Conservation (phyloP, 2,329 filamentous ascomycete species). For the Xenoacremonium recifei region DNA sequence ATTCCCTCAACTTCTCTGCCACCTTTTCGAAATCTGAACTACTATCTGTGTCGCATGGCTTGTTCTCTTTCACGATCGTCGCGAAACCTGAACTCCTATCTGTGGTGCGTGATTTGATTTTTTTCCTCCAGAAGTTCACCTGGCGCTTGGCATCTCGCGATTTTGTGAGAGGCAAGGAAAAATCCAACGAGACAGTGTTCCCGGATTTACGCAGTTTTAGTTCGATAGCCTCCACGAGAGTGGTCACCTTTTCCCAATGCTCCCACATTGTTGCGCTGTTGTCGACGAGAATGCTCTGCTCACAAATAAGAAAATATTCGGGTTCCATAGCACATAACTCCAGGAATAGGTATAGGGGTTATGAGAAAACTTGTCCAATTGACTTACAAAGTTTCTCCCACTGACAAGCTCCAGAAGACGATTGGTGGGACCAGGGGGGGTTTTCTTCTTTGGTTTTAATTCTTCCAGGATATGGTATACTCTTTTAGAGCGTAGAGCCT, state of each 20-base stretch:
- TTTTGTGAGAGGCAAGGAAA: neutral
- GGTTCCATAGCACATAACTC: neutral
- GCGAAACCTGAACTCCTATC: too few species aligned
- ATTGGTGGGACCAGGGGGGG: too few species aligned
- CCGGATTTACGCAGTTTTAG: neutral
- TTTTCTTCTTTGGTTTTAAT: too few species aligned
- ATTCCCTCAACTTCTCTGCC: neutral
- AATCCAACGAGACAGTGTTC: neutral
- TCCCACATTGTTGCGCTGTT: neutral
- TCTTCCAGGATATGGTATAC: too few species aligned
- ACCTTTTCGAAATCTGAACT: too few species aligned
- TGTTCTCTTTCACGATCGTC: neutral
- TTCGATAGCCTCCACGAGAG: neutral
- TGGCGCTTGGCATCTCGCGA: neutral
- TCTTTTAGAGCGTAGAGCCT: too few species aligned
- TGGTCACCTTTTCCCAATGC: neutral
- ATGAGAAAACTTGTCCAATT: too few species aligned
- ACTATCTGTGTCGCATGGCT: neutral
- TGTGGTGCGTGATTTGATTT: neutral
- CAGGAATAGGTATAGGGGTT: too few species aligned
- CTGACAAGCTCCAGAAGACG: too few species aligned
- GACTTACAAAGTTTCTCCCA: too few species aligned
- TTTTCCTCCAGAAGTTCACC: neutral
- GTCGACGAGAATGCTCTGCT: neutral
- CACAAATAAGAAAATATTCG: neutral